Conservation (phyloP, 768 basidiomycete species). For the Clavulina sp. region DNA sequence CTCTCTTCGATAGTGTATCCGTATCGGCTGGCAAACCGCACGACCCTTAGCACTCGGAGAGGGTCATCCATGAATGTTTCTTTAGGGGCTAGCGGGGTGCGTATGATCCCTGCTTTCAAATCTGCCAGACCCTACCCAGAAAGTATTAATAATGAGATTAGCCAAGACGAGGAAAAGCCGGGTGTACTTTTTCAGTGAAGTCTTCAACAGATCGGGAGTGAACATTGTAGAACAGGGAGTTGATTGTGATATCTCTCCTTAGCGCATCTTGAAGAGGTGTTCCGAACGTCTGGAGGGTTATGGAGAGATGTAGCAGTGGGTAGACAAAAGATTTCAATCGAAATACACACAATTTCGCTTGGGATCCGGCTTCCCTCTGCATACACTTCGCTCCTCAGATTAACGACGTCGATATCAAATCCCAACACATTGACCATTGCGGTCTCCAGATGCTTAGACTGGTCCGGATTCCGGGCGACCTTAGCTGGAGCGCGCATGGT, state of each 20-base stretch:
- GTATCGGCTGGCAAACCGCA: conserved; percentile 84
- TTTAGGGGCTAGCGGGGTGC: conserved; percentile 73
- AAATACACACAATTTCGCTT: conserved; percentile 49
- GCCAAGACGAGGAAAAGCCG: background rate
- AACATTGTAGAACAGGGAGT: conserved; percentile 90
- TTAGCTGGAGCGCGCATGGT: conserved; percentile 39
- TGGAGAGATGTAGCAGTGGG: background rate
- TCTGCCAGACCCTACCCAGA: conserved; percentile 64
- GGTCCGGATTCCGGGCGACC: conserved; percentile 87
- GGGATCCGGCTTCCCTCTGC: conserved; percentile 78
- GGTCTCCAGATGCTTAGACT: conserved; percentile 96
- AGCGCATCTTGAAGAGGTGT: conserved; percentile 84
- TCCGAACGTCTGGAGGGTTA: conserved; percentile 51
- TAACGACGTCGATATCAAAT: conserved; percentile 82
- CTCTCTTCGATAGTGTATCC: conserved; percentile 62
- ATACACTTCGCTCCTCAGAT: conserved; percentile 85
- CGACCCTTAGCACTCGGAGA: conserved; percentile 72
- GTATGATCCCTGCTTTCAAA: conserved; percentile 53
- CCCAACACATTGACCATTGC: conserved; percentile 68
- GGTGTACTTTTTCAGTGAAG: conserved; percentile 49
- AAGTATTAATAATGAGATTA: conserved; percentile 4
- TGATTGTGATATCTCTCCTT: conserved; percentile 87
- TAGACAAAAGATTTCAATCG: background rate
- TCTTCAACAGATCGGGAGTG: conserved; percentile 78
- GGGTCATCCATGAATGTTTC: conserved; percentile 93